Conservation (phyloP, 371 early-diverging fungal genomes). For the Lichtheimia hyalospora region DNA sequence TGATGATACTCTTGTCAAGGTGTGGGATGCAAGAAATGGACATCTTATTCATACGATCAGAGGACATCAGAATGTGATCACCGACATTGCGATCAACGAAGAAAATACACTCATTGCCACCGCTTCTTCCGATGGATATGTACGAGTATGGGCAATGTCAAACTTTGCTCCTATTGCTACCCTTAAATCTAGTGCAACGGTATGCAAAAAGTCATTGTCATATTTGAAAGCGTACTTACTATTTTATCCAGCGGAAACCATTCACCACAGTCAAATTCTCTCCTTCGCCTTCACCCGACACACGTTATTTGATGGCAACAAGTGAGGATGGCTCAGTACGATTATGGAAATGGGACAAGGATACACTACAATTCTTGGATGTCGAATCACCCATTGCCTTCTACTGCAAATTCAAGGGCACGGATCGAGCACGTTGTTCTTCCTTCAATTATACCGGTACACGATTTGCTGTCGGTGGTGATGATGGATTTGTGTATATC, state of each 20-base stretch:
- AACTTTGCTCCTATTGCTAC: constrained; percentile 72
- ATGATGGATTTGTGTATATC: constrained; percentile 77
- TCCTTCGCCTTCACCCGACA: constrained; percentile 75
- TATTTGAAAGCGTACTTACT: not conserved
- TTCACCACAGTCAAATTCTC: constrained; percentile 81
- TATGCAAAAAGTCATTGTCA: not conserved
- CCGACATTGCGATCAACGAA: constrained; percentile 77
- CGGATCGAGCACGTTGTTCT: constrained; percentile 64
- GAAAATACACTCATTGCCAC: constrained; percentile 88
- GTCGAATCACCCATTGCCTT: constrained; percentile 61
- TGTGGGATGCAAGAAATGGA: constrained; percentile 86
- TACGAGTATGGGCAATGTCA: constrained; percentile 80
- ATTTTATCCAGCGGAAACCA: constrained; percentile 45
- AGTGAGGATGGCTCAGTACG: constrained; percentile 76
- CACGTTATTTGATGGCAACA: constrained; percentile 75
- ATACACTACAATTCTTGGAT: constrained; percentile 51
- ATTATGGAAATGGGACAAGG: constrained; percentile 75
- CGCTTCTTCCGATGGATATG: constrained; percentile 76
- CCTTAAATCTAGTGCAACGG: constrained; percentile 34
- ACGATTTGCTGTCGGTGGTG: constrained; percentile 78
- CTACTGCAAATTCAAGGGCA: constrained; percentile 60
- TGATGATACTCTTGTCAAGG: constrained; percentile 86
- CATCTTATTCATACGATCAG: constrained; percentile 79
- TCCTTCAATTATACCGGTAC: constrained; percentile 83
- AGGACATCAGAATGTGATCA: constrained; percentile 80